Conservation (phyloP, 805 yeast genomes). For the Candida sphagnicola region DNA sequence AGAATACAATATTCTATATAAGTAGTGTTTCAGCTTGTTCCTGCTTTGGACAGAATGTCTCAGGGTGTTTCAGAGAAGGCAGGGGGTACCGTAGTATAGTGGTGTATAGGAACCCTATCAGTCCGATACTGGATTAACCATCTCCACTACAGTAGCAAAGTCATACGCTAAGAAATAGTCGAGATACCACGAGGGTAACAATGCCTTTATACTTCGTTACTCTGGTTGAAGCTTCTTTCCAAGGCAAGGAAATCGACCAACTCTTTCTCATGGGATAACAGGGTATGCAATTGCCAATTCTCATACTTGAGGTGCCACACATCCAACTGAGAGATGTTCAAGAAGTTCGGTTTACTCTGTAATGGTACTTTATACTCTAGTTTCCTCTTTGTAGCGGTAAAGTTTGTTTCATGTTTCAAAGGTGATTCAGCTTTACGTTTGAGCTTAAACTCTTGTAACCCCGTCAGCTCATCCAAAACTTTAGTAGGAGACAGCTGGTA, state of each 20-base stretch:
- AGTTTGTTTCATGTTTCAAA: conserved; percentile 1
- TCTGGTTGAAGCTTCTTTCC: conserved; percentile 20
- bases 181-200: too few relatives aligned
- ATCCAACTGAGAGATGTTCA: conserved; percentile 11
- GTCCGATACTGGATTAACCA: too few relatives aligned
- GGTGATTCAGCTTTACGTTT: conserved; percentile 7
- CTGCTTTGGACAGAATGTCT: too few relatives aligned
- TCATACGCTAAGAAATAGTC: too few relatives aligned
- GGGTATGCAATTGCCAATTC: conserved; percentile 26
- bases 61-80: too few relatives aligned
- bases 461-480: not conserved
- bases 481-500: not conserved
- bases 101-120: too few relatives aligned
- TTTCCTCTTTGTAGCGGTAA: conserved; percentile 5
- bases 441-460: conserved; percentile 6
- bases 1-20: too few relatives aligned
- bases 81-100: too few relatives aligned
- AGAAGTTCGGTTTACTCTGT: not conserved
- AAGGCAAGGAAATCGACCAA: conserved; percentile 25
- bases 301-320: conserved; percentile 17
- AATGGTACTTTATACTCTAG: not conserved
- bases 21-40: too few relatives aligned
- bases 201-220: too few relatives aligned
- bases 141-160: too few relatives aligned
- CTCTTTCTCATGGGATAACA: conserved; percentile 19